Conservation (phyloP, 176 grass and related monocot species). For the Phyllostachys edulis region DNA sequence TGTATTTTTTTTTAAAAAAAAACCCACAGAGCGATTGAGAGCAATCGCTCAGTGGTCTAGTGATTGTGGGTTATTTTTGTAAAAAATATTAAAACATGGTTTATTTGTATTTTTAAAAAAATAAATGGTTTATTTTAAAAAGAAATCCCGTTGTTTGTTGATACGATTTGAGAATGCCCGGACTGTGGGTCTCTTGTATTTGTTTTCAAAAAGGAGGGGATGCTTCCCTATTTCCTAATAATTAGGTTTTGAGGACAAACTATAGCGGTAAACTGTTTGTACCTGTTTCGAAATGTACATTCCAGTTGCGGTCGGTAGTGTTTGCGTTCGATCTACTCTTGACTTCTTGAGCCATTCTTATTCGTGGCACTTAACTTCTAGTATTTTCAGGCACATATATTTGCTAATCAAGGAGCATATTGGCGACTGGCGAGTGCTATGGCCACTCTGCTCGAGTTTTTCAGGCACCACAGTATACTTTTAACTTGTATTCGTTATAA, state of each 20-base stretch:
- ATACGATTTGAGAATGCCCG: neutral
- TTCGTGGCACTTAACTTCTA: neutral
- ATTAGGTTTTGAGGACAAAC: neutral
- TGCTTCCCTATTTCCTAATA: neutral
- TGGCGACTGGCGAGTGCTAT: neutral
- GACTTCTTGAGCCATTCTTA: neutral
- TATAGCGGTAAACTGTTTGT: neutral
- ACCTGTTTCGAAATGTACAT: constrained; percentile 7
- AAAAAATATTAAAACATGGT: too few species aligned
- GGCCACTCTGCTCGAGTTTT: neutral
- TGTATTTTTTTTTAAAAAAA: too few species aligned
- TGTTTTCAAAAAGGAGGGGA: neutral
- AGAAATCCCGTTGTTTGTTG: neutral
- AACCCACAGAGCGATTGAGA: too few species aligned
- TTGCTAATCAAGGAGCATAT: neutral
- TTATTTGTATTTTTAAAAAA: too few species aligned
- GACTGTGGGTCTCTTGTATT: neutral
- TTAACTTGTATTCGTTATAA: neutral
- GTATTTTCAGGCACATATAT: neutral
- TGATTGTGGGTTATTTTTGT: too few species aligned
- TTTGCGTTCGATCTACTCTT: neutral
- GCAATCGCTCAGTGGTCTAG: too few species aligned
- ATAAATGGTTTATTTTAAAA: too few species aligned
- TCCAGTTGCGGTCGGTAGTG: neutral
- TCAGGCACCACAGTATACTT: neutral